Conservation (phyloP, 257 asterid genomes). For the Solanum piurae region DNA sequence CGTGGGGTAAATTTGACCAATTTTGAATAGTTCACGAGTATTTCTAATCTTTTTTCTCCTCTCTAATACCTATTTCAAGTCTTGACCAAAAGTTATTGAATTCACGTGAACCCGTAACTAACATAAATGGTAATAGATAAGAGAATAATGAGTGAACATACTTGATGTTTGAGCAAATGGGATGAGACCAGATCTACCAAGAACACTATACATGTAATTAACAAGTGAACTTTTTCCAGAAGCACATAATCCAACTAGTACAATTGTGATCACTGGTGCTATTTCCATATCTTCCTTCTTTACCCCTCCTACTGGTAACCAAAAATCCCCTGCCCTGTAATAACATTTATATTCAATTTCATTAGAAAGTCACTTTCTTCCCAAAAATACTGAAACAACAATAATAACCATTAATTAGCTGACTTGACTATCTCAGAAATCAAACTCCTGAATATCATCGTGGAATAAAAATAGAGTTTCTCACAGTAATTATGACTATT, state of each 20-base stretch:
- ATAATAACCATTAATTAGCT: not conserved
- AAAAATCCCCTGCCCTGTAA: constrained; percentile 55
- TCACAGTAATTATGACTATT: not conserved
- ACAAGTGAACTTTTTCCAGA: constrained; percentile 57
- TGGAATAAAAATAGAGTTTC: not conserved
- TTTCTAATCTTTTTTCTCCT: not conserved
- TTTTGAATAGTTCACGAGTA: too few species aligned
- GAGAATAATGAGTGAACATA: not conserved
- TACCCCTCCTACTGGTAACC: constrained; percentile 63
- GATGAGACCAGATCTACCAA: constrained; percentile 59
- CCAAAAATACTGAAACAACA: too few species aligned
- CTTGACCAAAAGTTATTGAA: not conserved
- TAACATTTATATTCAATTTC: not conserved
- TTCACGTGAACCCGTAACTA: not conserved
- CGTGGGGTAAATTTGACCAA: not conserved
- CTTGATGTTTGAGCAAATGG: constrained; percentile 77
- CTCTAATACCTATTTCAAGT: not conserved
- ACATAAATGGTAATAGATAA: too few species aligned
- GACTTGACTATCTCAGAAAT: not conserved
- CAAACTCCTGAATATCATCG: fast-evolving
- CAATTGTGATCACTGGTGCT: constrained; percentile 32
- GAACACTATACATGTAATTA: constrained; percentile 61
- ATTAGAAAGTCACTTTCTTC: not conserved
- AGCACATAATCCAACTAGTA: constrained; percentile 28
- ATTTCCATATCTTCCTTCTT: constrained; percentile 49